These are phyloP conservation scores for Orbilia javanica DNA, from an alignment of 2,329 filamentous ascomycete genomes.

Conservation along the genomic window DNA sequence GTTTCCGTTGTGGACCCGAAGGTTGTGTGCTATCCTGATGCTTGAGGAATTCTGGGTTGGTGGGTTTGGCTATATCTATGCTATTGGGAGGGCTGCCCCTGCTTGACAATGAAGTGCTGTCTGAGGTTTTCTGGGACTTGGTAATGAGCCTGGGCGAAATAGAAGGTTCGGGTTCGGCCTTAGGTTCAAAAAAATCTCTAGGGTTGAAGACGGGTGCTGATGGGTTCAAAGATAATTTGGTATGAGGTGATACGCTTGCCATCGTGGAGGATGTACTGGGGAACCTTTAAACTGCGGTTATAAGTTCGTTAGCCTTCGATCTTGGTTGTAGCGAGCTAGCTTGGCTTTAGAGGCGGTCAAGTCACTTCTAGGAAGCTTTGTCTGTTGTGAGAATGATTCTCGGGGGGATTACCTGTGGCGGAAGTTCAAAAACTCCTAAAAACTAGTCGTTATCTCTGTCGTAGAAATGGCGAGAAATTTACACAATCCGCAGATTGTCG, in stretches of 20 bases:
- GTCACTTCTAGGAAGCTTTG: too few relatives aligned
- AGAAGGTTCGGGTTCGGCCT: too few relatives aligned
- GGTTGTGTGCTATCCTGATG: neutral
- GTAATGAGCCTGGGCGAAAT: neutral
- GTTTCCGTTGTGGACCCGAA: slow-evolving; percentile 14
- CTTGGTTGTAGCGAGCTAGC: too few relatives aligned
- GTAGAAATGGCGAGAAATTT: too few relatives aligned
- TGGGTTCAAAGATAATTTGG: slow-evolving; percentile 15
- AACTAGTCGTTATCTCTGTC: too few relatives aligned
- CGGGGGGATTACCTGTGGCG: too few relatives aligned
- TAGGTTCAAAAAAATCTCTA: neutral
- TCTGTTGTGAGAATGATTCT: too few relatives aligned
- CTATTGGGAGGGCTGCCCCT: too few relatives aligned
- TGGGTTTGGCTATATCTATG: neutral
- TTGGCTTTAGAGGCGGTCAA: too few relatives aligned
- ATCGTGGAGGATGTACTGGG: neutral
- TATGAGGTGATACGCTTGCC: neutral
- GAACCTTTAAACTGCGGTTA: neutral
- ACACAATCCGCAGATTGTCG: too few relatives aligned
- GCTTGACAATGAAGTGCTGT: too few relatives aligned
- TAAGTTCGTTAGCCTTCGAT: neutral
- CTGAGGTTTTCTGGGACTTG: neutral
- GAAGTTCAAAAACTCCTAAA: too few relatives aligned
- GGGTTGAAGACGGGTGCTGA: slow-evolving; percentile 42
- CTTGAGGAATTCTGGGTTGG: neutral